A percentile compares a stretch with the other conserved stretches of the same genome.
Evolutionary conservation across 176 grass and related monocot species (phyloP).

Genomic region (Cymbopogon citratus): DNA sequence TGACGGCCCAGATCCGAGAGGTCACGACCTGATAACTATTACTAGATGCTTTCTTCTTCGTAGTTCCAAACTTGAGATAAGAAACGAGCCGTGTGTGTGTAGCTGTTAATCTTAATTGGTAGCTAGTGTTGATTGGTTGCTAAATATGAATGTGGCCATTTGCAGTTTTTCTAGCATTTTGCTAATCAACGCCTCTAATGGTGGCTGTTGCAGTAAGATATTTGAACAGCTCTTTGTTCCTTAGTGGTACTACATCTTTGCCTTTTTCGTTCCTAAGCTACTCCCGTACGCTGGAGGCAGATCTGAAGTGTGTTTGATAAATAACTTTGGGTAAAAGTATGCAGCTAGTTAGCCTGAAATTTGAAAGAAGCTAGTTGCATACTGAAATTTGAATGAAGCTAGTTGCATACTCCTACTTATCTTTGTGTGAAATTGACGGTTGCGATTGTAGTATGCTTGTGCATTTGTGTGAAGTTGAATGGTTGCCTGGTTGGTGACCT

Average conservation of each 20-base stretch:
- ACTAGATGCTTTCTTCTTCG: conserved; percentile 15
- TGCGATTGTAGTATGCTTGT: not conserved
- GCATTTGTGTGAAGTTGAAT: not conserved
- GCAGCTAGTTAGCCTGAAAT: not conserved
- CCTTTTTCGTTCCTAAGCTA: not conserved
- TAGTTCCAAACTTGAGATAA: conserved; percentile 13
- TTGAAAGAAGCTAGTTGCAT: not conserved
- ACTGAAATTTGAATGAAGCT: not conserved
- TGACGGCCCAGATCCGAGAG: conserved; percentile 30
- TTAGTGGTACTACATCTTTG: conserved; percentile 23
- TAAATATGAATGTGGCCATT: conserved; percentile 20
- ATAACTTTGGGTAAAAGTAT: conserved; percentile 20
- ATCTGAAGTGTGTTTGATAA: conserved; percentile 7
- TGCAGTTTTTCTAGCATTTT: conserved; percentile 21
- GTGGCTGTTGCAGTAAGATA: conserved; percentile 5
- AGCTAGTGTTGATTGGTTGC: conserved; percentile 26
- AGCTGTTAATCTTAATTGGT: conserved; percentile 26
- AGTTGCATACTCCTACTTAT: not conserved
- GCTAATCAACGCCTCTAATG: not conserved
- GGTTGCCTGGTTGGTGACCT: conserved; percentile 16
- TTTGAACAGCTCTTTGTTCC: not conserved
- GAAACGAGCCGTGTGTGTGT: conserved; percentile 18
- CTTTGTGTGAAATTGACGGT: not conserved
- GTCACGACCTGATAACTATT: conserved; percentile 22
- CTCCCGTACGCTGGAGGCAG: not conserved